phyloP scores from a whole-genome alignment of 176 grass and related monocot genomes.

The Musa beccarii region DNA sequence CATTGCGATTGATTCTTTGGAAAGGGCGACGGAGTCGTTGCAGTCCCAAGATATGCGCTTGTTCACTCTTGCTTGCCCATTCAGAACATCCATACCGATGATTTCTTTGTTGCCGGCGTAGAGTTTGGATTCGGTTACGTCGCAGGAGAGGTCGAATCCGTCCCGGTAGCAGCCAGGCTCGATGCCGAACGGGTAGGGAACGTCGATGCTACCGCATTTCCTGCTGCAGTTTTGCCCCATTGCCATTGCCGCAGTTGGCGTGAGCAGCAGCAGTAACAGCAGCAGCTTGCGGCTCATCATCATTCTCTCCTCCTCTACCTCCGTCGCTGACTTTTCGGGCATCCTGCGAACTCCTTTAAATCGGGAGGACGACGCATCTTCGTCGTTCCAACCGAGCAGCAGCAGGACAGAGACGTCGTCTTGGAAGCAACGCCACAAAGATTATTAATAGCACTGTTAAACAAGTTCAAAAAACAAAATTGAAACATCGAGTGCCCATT shows the following conservation, averaged over 20 bases:
- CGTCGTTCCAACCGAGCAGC: too few relatives aligned
- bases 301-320: too few relatives aligned
- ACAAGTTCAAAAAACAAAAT: too few relatives aligned
- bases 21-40: background rate
- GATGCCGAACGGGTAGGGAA: constrained; percentile 16
- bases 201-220: background rate
- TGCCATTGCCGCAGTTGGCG: background rate
- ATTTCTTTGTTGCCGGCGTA: fast-evolving
- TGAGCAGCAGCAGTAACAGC: background rate
- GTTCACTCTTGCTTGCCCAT: background rate
- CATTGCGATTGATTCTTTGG: background rate
- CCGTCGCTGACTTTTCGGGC: too few relatives aligned
- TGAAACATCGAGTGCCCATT: too few relatives aligned
- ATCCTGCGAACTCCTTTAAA: too few relatives aligned
- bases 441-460: too few relatives aligned
- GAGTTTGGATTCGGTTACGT: background rate
- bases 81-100: background rate
- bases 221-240: background rate
- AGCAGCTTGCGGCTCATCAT: too few relatives aligned
- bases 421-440: too few relatives aligned
- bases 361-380: too few relatives aligned
- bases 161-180: background rate
- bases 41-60: background rate
- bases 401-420: too few relatives aligned
- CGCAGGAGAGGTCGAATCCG: background rate